Conservation (phyloP, 139 green algal genomes). For the Astrephomene gubernaculifera region DNA sequence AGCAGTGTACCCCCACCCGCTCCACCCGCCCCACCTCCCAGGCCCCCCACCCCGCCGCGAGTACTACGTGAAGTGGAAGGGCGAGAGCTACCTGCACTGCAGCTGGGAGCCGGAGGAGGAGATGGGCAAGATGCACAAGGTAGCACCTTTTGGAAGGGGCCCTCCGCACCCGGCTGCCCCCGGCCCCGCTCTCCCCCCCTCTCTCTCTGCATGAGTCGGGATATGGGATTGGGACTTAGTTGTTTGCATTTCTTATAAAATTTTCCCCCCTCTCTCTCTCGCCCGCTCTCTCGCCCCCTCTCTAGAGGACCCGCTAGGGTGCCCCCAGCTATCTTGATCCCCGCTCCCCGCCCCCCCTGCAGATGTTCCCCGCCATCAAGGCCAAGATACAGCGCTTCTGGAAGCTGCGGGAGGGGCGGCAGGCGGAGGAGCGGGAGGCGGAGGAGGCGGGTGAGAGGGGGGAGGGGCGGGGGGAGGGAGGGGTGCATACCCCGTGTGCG, state of each 20-base stretch:
- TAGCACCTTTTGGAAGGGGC: background rate
- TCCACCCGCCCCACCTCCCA: background rate
- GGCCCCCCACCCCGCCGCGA: constrained; percentile 32
- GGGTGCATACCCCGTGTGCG: background rate
- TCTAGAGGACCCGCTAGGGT: too few species aligned
- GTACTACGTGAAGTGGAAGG: constrained; percentile 79
- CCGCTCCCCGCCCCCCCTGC: background rate
- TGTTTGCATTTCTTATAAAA: too few species aligned
- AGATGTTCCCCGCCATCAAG: constrained; percentile 38
- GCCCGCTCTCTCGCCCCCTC: too few species aligned
- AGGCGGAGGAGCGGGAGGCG: constrained; percentile 6
- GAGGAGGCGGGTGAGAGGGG: constrained; percentile 21
- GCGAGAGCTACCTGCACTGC: constrained; percentile 68
- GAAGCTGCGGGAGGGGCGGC: constrained; percentile 12
- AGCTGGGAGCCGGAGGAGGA: constrained; percentile 63
- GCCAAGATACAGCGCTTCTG: constrained; percentile 52
- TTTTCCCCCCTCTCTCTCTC: too few species aligned
- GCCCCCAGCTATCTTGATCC: too few species aligned
- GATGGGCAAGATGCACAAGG: constrained; percentile 44
- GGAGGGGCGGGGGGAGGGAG: background rate
- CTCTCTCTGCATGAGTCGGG: too few species aligned
- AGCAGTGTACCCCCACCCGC: background rate
- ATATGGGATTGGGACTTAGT: too few species aligned
- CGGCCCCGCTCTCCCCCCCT: too few species aligned
- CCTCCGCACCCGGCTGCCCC: background rate